Base-by-base conservation (phyloP, 306 rosid genomes). In the Begonia peltatifolia region DNA sequence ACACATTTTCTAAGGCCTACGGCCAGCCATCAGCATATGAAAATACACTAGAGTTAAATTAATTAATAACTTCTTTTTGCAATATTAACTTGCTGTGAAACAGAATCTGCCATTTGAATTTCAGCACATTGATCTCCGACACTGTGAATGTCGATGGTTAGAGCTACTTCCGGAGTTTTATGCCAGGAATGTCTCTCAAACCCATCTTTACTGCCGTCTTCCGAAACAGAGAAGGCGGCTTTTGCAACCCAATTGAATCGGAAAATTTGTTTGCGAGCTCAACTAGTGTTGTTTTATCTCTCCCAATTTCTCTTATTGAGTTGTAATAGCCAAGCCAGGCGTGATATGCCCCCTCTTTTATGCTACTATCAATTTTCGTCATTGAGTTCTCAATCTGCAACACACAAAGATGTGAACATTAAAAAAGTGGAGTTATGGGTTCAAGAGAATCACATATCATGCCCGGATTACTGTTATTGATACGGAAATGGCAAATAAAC, bases 271-370 rank as follows among this genome's bases (percentile, higher is more conserved):
- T 73, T 44, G 94, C 88, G 12, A 73, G 76, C 62, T 86, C 92
- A 41, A 76, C 88, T 5, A 83, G 68, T 54, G 86, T 75, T 62
- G 74, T 76, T 68, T 86, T 86, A 46, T 90, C 94, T 61, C 95
- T 81, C 46, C 95, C 86, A 56, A 78, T 77, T 79, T 83, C 94
- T 64, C 76, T 74, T 62, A 90, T 73, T 16, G 99, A 83, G 72
- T 86, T 90, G 59, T 86, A 90, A 71, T 90, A 86, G 41, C 92
- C 88, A 18, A 86, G 99, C 95, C 95, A 90, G 6, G 88, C 77
- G 67, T 90, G 99, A 73, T 80, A 90, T 14, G 99, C 97, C 35
- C 77, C 89, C 69, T 80, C 97, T 73, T 90, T 90, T 48, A 76
- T 67, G 56, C 81, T 80, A 52, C 50, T 66, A 60, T 80, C 94